Conservation (phyloP, 768 basidiomycete genomes). For the Trametes cubensis region DNA sequence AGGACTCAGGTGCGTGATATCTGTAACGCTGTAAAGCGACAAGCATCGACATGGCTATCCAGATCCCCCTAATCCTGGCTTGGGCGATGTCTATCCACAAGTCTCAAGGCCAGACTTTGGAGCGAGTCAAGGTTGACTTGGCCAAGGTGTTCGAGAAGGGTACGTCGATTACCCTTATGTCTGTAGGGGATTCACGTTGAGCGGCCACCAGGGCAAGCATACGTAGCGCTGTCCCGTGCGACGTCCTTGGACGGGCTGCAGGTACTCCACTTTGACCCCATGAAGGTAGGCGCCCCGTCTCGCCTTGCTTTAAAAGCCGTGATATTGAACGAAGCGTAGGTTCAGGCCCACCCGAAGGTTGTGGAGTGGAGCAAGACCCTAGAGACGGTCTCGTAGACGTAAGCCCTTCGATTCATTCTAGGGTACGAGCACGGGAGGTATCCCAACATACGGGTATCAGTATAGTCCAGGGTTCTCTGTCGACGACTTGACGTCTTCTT, state of each 20-base stretch:
- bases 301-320: background rate
- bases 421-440: no score
- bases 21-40: background rate
- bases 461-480: no score
- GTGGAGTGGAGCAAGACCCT: slow-evolving; percentile 72
- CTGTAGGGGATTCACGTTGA: background rate
- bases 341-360: slow-evolving; percentile 73
- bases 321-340: slow-evolving; percentile 41
- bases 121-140: slow-evolving; percentile 93
- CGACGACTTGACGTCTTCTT: no score
- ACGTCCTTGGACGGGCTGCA: slow-evolving; percentile 85
- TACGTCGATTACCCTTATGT: slow-evolving; percentile 30
- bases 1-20: slow-evolving; percentile 67
- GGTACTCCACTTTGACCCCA: slow-evolving; percentile 75
- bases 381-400: slow-evolving; percentile 43
- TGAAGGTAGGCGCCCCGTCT: slow-evolving; percentile 53
- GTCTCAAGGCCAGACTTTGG: slow-evolving; percentile 94
- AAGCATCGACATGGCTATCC: background rate
- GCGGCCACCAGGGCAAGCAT: slow-evolving; percentile 70
- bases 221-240: slow-evolving; percentile 88
- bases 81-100: slow-evolving; percentile 99
- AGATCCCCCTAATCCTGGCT: slow-evolving; percentile 87
- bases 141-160: slow-evolving; percentile 93
- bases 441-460: no score
- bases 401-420: background rate